Percentiles rank a stretch among this genome's conserved stretches.
Conservation (phyloP, 176 grass and related monocot species). For the Ensete ventricosum region DNA sequence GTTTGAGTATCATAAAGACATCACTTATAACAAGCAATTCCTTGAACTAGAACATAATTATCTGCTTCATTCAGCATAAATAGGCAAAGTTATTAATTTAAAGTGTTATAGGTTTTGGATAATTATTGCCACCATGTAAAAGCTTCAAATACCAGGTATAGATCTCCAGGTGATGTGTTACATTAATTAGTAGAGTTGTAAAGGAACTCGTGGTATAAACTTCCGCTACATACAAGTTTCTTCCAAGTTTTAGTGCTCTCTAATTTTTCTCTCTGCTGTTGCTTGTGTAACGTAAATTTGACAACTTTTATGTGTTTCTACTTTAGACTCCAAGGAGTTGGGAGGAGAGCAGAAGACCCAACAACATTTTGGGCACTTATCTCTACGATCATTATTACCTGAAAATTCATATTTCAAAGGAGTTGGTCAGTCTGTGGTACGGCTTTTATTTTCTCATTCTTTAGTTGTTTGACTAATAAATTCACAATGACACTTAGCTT, state of each 20-base stretch:
- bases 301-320: not conserved
- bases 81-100: not conserved
- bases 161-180: not conserved
- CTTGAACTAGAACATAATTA: not conserved
- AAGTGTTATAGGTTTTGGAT: not conserved
- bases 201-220: not conserved
- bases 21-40: not conserved
- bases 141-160: not conserved
- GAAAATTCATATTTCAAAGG: conserved; percentile 60
- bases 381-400: conserved; percentile 18
- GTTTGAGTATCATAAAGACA: not conserved
- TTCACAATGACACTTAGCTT: not conserved
- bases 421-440: conserved; percentile 64
- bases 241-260: not conserved
- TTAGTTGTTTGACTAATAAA: too few relatives aligned
- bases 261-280: not conserved
- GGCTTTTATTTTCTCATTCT: not conserved
- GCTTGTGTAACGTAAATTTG: not conserved
- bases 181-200: not conserved
- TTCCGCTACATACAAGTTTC: not conserved
- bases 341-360: conserved; percentile 39
- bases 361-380: conserved; percentile 34
- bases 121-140: not conserved
- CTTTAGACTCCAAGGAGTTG: conserved; percentile 29
- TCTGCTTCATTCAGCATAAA: not conserved